Conservation (phyloP, 2,329 filamentous ascomycete genomes). For the Aspergillus fijiensis region DNA sequence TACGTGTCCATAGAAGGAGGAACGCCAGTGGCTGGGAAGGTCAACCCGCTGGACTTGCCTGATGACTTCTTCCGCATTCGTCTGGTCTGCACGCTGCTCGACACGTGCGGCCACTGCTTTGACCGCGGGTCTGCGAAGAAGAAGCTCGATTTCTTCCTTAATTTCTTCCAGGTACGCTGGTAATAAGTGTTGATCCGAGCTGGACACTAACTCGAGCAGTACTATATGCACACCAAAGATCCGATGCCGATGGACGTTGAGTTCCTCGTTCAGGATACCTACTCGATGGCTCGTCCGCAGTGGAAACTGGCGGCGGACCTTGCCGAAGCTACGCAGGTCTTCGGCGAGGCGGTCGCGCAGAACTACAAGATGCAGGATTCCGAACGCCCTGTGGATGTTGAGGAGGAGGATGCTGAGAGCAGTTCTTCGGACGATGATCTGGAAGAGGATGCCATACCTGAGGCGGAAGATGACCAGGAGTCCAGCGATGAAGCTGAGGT, state of each 20-base stretch:
- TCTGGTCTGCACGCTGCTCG: slow-evolving; percentile 81
- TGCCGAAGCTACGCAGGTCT: slow-evolving; percentile 78
- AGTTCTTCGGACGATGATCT: slow-evolving; percentile 75
- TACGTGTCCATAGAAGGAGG: slow-evolving; percentile 59
- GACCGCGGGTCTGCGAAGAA: slow-evolving; percentile 91
- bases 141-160: slow-evolving; percentile 96
- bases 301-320: slow-evolving; percentile 83
- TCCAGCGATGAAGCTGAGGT: slow-evolving; percentile 52
- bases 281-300: slow-evolving; percentile 77
- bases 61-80: slow-evolving; percentile 97
- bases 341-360: slow-evolving; percentile 82
- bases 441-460: slow-evolving; percentile 57
- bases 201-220: slow-evolving; percentile 50
- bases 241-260: slow-evolving; percentile 94
- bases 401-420: slow-evolving; percentile 72
- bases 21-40: slow-evolving; percentile 72
- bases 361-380: slow-evolving; percentile 79
- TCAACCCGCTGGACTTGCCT: slow-evolving; percentile 77
- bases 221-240: slow-evolving; percentile 90
- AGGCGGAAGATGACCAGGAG: slow-evolving; percentile 57
- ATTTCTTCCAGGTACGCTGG: slow-evolving; percentile 73
- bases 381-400: slow-evolving; percentile 67
- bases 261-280: slow-evolving; percentile 92
- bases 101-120: slow-evolving; percentile 95
- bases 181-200: too few species aligned